Conservation (phyloP, 2,329 filamentous ascomycete genomes). For the Myriosclerotinia duriaeana region DNA sequence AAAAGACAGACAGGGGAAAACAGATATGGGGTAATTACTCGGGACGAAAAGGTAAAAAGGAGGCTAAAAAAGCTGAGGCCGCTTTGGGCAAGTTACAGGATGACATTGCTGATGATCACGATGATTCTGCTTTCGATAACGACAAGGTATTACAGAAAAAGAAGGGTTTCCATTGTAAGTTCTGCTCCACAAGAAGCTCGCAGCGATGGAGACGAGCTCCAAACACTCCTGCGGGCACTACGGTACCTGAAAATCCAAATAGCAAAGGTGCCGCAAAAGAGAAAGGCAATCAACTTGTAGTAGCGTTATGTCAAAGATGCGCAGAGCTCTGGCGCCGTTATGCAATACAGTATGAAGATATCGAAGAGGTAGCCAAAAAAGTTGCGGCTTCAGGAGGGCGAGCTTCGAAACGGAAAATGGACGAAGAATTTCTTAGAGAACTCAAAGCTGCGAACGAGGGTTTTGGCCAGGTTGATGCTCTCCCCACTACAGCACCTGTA, state of each 20-base stretch:
- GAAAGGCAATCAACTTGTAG: slow-evolving; percentile 70
- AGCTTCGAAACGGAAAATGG: slow-evolving; percentile 83
- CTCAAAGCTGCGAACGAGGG: slow-evolving; percentile 64
- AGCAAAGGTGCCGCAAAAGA: slow-evolving; percentile 67
- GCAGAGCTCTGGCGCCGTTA: slow-evolving; percentile 94
- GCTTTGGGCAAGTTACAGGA: slow-evolving; percentile 76
- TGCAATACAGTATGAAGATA: slow-evolving; percentile 90
- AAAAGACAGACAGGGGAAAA: slow-evolving; percentile 82
- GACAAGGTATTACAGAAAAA: slow-evolving; percentile 76
- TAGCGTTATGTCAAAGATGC: slow-evolving; percentile 86
- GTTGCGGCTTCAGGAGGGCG: slow-evolving; percentile 75
- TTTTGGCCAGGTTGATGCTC: slow-evolving; percentile 47
- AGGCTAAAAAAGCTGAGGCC: slow-evolving; percentile 71
- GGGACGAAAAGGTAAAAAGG: slow-evolving; percentile 86
- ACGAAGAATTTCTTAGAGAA: slow-evolving; percentile 85
- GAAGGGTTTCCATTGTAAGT: slow-evolving; percentile 88
- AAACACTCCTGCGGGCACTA: slow-evolving; percentile 67
- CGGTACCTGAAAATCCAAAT: slow-evolving; percentile 62
- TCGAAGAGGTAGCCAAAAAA: slow-evolving; percentile 88
- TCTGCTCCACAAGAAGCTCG: slow-evolving; percentile 77
- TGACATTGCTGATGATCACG: slow-evolving; percentile 86
- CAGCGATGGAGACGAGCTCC: slow-evolving; percentile 92
- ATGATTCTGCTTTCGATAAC: slow-evolving; percentile 94
- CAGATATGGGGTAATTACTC: slow-evolving; percentile 89
- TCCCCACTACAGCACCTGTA: slow-evolving; percentile 31